Evolutionary conservation across 108 stramenopile species (phyloP).

Genomic region (Cyclotella baltica): DNA sequence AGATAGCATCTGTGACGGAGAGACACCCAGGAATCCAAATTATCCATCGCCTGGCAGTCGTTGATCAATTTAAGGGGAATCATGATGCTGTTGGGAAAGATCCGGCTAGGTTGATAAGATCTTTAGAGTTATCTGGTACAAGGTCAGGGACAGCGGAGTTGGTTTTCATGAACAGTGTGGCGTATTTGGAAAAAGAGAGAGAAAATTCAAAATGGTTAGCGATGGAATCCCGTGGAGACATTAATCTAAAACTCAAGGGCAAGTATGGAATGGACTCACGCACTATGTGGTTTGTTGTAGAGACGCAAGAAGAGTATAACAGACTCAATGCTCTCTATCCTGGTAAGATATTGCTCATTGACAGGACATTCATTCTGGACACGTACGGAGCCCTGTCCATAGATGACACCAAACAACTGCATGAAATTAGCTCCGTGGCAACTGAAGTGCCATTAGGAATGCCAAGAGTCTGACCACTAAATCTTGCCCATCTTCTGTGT

Average conservation of each 20-base stretch:
- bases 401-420: not conserved
- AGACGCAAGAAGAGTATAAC: slow-evolving; percentile 16
- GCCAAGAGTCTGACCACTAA: slow-evolving; percentile 1
- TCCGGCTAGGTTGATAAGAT: not conserved
- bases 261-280: slow-evolving; percentile 16
- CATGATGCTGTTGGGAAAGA: slow-evolving; percentile 30
- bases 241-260: slow-evolving; percentile 8
- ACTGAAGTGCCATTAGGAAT: not conserved
- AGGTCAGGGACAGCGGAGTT: not conserved
- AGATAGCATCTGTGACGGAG: slow-evolving; percentile 8
- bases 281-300: slow-evolving; percentile 13
- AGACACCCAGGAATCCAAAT: slow-evolving; percentile 10
- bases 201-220: slow-evolving; percentile 9
- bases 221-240: not conserved
- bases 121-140: not conserved
- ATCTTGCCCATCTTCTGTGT: not conserved
- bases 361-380: slow-evolving; percentile 8
- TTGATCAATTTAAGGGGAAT: slow-evolving; percentile 7
- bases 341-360: slow-evolving; percentile 18
- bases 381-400: not conserved
- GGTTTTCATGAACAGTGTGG: not conserved
- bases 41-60: slow-evolving; percentile 21
- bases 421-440: slow-evolving; percentile 11
- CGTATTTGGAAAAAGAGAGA: not conserved
- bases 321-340: slow-evolving; percentile 3